Evolutionary conservation across 768 basidiomycete genomes (phyloP), one percentile per base, ranked within the genome.

Genomic region (Tylopilus intermedius): DNA sequence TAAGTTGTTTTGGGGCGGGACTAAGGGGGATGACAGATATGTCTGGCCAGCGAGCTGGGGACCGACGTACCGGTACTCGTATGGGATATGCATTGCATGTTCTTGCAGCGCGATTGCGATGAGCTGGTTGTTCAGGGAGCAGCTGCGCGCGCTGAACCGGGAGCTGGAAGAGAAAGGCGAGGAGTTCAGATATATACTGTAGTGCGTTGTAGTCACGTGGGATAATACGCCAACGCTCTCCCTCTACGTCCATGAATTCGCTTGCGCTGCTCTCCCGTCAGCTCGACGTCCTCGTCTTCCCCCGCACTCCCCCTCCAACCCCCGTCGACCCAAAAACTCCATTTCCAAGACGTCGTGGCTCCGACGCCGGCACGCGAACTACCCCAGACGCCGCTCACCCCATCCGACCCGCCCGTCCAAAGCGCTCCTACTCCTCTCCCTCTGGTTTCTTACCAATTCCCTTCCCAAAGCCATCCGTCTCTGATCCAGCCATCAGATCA

Each of bases 201-300:
- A 38, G n/a, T 18, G n/a, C 79, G 24, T 24, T 24, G 27, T 83
- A 32, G 46, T 53, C 52, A 45, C 33, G 48, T 59, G 48, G 35
- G 18, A 44, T 35, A 40, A 41, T 37, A 53, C 26, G 10, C 22
- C 9, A 14, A 38, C 37, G 43, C 43, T 22, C 40, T 30, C 37
- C 8, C 30, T 10, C 29, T 22, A 15, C 29, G 43, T n/a, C 39
- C 13, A 92, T 92, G 90, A 91, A 92, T 74, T 87, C 87, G 61
- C 81, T 92, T 63, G 76, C 79, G 15, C 84, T 88, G 71, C 76
- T 92, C 56, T 88, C 90, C 59, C 84, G 86, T 65, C 85, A 89
- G 68, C 83, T 90, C 76, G 88, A 92, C 73, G 82, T 80, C 56
- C 72, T 88, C 59, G 83, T 84, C 53, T 72, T 82, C 8, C 67